These are phyloP conservation scores for Avena sativa DNA, from an alignment of 176 grass and related monocot species.

Conservation along the genomic window DNA sequence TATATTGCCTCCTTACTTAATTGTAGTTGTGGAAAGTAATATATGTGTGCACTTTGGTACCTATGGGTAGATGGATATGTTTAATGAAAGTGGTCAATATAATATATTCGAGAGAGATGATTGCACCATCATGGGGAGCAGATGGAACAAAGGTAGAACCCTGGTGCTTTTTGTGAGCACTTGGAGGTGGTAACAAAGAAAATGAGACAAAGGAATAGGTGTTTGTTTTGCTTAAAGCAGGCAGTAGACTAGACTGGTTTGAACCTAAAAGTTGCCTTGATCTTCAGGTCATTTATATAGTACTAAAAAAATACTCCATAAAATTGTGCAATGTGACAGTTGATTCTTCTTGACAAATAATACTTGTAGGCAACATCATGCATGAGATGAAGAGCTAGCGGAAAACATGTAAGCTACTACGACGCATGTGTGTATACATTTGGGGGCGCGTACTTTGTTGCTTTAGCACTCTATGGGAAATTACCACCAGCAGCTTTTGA, in stretches of 20 bases:
- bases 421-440: neutral
- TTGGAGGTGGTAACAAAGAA: constrained; percentile 66
- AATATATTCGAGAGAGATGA: constrained; percentile 59
- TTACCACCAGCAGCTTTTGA: constrained; percentile 39
- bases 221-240: constrained; percentile 71
- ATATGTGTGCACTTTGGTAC: constrained; percentile 43
- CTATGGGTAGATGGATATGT: constrained; percentile 42
- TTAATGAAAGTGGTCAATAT: constrained; percentile 34
- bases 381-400: neutral
- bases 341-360: constrained; percentile 7
- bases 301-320: neutral
- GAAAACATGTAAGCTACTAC: neutral
- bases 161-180: constrained; percentile 88
- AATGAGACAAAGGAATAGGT: constrained; percentile 61
- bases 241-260: constrained; percentile 41
- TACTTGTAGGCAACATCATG: constrained; percentile 2
- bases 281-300: constrained; percentile 2
- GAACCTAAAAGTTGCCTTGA: constrained; percentile 30
- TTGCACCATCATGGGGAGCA: constrained; percentile 74
- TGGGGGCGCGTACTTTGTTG: neutral
- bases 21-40: constrained; percentile 37
- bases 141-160: constrained; percentile 83
- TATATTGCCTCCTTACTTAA: constrained; percentile 36
- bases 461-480: constrained; percentile 25
- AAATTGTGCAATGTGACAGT: constrained; percentile 11